Evolutionary conservation across 1,284 basidiomycete species (phyloP).

Genomic region (Cutaneotrichosporon curvatum): DNA sequence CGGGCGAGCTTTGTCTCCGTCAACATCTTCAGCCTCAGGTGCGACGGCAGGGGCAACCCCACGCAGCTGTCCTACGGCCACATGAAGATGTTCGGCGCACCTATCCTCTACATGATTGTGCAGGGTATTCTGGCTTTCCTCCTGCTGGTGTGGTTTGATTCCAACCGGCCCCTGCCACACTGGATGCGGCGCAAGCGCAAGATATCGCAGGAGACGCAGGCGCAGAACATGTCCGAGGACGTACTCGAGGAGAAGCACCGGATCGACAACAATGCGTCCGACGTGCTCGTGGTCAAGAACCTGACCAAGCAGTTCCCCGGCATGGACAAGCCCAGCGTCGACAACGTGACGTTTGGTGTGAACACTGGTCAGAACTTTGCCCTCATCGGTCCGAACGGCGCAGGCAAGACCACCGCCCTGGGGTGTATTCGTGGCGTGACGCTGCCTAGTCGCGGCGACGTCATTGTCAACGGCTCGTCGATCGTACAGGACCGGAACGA

Average conservation of each 20-base stretch:
- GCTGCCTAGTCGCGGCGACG: constrained; percentile 57
- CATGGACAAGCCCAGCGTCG: constrained; percentile 55
- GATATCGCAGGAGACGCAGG: neutral
- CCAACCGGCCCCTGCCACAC: constrained; percentile 50
- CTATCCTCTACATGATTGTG: constrained; percentile 64
- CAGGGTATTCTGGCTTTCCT: constrained; percentile 53
- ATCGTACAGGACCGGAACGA: constrained; percentile 56
- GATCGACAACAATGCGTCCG: constrained; percentile 45
- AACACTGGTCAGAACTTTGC: constrained; percentile 60
- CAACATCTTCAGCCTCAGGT: constrained; percentile 69
- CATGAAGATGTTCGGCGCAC: constrained; percentile 62
- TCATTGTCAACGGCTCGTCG: constrained; percentile 59
- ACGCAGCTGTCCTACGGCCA: constrained; percentile 51
- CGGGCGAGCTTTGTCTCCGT: constrained; percentile 64
- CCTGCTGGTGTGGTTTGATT: constrained; percentile 58
- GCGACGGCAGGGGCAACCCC: constrained; percentile 54
- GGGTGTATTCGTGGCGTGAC: constrained; percentile 30
- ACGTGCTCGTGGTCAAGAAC: constrained; percentile 59
- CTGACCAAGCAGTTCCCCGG: constrained; percentile 59
- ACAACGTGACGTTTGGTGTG: constrained; percentile 66
- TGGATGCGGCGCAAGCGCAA: constrained; percentile 5
- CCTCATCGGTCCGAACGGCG: constrained; percentile 71
- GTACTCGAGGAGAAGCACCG: constrained; percentile 54
- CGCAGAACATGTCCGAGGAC: constrained; percentile 26
- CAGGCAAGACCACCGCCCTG: constrained; percentile 62